These are phyloP conservation scores for Pleurotus citrinopileatus DNA, from an alignment of 768 basidiomycete species.

Conservation along the genomic window DNA sequence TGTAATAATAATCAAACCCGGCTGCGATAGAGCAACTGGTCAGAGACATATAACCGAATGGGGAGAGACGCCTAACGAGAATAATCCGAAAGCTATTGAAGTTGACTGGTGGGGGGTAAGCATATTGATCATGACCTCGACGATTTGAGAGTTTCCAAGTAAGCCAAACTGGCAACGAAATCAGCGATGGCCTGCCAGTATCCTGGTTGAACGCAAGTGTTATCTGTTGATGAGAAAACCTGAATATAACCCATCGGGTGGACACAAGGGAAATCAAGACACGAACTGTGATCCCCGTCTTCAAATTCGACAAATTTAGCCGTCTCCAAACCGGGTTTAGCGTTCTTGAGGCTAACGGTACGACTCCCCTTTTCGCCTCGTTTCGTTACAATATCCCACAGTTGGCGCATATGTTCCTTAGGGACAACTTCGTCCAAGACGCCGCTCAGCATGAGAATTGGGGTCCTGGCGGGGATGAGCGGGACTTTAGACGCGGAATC, in stretches of 20 bases:
- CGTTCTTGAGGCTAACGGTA: constrained; percentile 25
- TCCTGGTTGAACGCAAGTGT: constrained; percentile 52
- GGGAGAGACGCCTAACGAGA: background rate
- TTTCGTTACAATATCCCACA: constrained; percentile 63
- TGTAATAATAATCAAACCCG: constrained; percentile 1
- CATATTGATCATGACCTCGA: background rate
- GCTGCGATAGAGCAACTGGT: background rate
- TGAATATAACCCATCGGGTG: background rate
- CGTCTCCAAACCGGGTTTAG: constrained; percentile 47
- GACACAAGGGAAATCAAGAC: constrained; percentile 5
- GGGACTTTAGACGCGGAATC: constrained; percentile 68
- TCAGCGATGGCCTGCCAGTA: constrained; percentile 53
- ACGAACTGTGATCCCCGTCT: constrained; percentile 53
- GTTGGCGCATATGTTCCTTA: constrained; percentile 68
- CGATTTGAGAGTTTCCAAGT: constrained; percentile 8
- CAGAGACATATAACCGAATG: background rate
- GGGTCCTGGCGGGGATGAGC: constrained; percentile 58
- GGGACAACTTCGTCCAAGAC: constrained; percentile 70
- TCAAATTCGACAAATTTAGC: constrained; percentile 57
- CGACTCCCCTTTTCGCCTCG: constrained; percentile 43
- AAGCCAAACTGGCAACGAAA: constrained; percentile 33
- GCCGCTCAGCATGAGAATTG: constrained; percentile 84
- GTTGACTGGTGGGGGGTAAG: background rate
- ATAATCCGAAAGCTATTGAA: background rate
- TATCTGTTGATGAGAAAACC: constrained; percentile 31